Evolutionary conservation across 73 alveolate genomes (phyloP).

Genomic region (Blepharisma stoltei): DNA sequence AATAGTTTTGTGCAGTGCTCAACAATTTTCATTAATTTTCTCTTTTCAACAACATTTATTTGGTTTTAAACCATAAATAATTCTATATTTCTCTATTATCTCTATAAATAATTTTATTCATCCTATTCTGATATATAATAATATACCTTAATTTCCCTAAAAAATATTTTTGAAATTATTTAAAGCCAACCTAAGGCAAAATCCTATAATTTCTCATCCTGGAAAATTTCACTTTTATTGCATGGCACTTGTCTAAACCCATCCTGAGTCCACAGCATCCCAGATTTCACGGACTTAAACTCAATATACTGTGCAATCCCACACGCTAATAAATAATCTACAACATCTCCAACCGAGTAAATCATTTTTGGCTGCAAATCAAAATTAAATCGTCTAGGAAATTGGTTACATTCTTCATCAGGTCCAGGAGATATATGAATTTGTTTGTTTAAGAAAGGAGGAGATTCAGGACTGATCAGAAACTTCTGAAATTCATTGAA

Average conservation of each 20-base stretch:
- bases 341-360: constrained; percentile 20
- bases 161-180: too few species aligned
- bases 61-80: too few species aligned
- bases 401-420: constrained; percentile 16
- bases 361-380: constrained; percentile 20
- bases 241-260: constrained; percentile 24
- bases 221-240: constrained; percentile 28
- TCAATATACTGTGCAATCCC: constrained; percentile 13
- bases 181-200: too few species aligned
- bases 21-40: background rate
- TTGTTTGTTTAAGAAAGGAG: background rate
- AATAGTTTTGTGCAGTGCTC: background rate
- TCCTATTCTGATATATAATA: too few species aligned
- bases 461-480: background rate
- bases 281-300: constrained; percentile 18
- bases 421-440: background rate
- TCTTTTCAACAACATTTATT: background rate
- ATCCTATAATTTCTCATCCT: constrained; percentile 7
- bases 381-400: constrained; percentile 11
- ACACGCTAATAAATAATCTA: background rate
- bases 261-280: background rate
- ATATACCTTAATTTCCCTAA: too few species aligned
- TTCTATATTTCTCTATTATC: too few species aligned
- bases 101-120: too few species aligned
- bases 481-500: background rate